Conservation (phyloP, 108 stramenopile species). For the Pseudonitzschia multistriata region DNA sequence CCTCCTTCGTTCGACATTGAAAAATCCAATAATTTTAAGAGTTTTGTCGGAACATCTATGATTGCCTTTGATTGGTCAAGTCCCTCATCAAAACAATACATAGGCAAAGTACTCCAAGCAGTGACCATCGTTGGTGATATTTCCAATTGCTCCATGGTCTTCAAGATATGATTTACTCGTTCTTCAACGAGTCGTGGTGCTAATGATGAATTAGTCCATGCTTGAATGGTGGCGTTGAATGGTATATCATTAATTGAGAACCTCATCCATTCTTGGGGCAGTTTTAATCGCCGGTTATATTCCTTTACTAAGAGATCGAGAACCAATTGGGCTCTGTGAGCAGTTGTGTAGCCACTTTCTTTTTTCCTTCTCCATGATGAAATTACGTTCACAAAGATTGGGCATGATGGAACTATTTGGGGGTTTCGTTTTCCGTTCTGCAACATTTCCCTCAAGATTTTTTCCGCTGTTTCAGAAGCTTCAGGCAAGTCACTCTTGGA, state of each 20-base stretch:
- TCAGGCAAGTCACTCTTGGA: slow-evolving; percentile 16
- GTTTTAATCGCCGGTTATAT: background rate
- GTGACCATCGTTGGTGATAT: slow-evolving; percentile 12
- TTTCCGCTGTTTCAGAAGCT: slow-evolving; percentile 18
- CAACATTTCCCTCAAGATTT: slow-evolving; percentile 24
- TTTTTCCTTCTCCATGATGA: slow-evolving; percentile 14
- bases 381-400: slow-evolving; percentile 29
- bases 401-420: slow-evolving; percentile 16
- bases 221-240: slow-evolving; percentile 17
- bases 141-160: slow-evolving; percentile 5
- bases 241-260: slow-evolving; percentile 18
- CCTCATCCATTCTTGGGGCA: slow-evolving; percentile 7
- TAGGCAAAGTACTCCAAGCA: slow-evolving; percentile 12
- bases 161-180: slow-evolving; percentile 9
- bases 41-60: background rate
- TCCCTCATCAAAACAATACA: background rate
- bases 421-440: slow-evolving; percentile 6
- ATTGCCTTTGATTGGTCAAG: background rate
- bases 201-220: slow-evolving; percentile 8
- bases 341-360: background rate
- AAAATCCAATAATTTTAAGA: slow-evolving; percentile 6
- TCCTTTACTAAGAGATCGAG: slow-evolving; percentile 19
- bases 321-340: slow-evolving; percentile 19
- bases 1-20: slow-evolving; percentile 10
- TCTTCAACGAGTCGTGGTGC: background rate